A percentile compares a stretch with the other conserved stretches of the same genome.
Evolutionary conservation across 176 grass and related monocot genomes (phyloP).

Genomic region (Triticum urartu): DNA sequence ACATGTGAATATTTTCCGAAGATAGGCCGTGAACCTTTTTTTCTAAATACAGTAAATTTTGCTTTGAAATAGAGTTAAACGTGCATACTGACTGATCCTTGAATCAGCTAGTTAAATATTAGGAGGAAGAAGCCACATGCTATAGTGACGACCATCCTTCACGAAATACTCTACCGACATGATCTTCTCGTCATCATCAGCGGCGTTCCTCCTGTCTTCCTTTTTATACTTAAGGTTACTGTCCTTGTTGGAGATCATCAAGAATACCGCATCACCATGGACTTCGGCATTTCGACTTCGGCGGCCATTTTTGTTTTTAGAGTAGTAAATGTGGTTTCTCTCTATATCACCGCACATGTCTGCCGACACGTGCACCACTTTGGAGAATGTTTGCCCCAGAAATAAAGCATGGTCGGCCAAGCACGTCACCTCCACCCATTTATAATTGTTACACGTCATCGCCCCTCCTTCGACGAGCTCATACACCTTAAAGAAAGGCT

Average conservation of each 20-base stretch:
- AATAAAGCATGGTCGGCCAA: not conserved
- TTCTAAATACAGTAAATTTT: too few relatives aligned
- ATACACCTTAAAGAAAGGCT: too few relatives aligned
- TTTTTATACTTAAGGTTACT: not conserved
- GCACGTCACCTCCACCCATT: not conserved
- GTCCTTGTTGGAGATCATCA: not conserved
- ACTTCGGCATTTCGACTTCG: not conserved
- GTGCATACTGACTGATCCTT: not conserved
- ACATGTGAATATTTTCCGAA: too few relatives aligned
- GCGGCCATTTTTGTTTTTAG: not conserved
- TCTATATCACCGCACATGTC: not conserved
- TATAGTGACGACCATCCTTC: not conserved
- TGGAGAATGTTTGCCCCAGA: not conserved
- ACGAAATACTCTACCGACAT: not conserved
- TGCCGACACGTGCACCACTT: not conserved
- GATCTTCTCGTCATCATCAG: not conserved
- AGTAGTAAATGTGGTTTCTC: not conserved
- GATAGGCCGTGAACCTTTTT: too few relatives aligned
- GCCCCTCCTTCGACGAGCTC: too few relatives aligned
- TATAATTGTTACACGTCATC: too few relatives aligned
- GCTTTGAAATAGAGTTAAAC: too few relatives aligned
- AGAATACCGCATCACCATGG: not conserved
- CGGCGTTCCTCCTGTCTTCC: not conserved
- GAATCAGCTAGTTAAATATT: not conserved
- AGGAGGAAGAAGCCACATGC: not conserved